Evolutionary conservation across 202 grass and related monocot genomes (phyloP), one percentile per base, ranked within the genome.

Genomic region (Cymbopogon flexuosus): DNA sequence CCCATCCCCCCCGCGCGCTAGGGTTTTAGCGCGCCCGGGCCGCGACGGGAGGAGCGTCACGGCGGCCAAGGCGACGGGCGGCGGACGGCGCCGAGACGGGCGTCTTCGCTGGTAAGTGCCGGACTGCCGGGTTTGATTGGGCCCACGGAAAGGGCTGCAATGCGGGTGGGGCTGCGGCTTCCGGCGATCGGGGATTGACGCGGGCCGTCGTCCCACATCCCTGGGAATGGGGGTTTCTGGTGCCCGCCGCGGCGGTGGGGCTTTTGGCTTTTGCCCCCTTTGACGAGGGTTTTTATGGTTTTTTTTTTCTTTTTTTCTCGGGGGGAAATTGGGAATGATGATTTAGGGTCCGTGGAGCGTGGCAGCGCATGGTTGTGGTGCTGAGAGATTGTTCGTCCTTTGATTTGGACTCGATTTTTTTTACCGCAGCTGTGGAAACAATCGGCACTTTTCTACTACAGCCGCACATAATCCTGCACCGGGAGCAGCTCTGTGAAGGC

Each of bases 81-180:
- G 27, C 27, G 27, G 27, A 27, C 27, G 27, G 27, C 27, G 27
- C 27, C 27, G 27, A 27, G 27, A 4, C 15, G 46, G 6, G 7
- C 6, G 52, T 2, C 31, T 59, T 52, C 71, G 65, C 45, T 84
- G 87, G 87, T 88, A 75, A 88, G 82, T 21, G 3, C 6, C 0
- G 16, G 10, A 88, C 77, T 21, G 3, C 6, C 0, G 16, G 10
- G 46, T 46, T 0, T 33, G 8, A 18, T 30, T 16, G 42, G 14
- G 13, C 7, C 23, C 40, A 9, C 41, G 68, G 7, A 3, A 24
- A 14, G 14, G 15, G 0, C 24, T 3, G 68, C 86, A 84, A 88
- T 88, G 81, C 42, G 63, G 70, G 75, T 39, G 4, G 6, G 80
- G 70, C 11, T 14, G 37, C 68, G 30, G 39, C 23, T 41, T 60